phyloP scores from a whole-genome alignment of 75 land plant genomes.

The Sequoiadendron giganteum region DNA sequence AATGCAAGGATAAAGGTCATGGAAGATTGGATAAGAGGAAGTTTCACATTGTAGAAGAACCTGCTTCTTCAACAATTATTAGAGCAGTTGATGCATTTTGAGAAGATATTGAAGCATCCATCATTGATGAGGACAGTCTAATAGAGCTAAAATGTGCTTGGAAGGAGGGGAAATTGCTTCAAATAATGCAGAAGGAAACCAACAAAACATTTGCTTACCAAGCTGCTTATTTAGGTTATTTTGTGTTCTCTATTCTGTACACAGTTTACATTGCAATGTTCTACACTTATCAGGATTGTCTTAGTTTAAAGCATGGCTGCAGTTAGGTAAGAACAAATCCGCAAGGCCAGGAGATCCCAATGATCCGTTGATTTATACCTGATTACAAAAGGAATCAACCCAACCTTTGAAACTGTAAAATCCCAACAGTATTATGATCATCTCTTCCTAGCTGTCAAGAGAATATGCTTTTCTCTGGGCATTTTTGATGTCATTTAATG shows the following conservation, averaged over 20 bases:
- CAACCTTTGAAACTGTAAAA: neutral
- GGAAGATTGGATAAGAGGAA: slow-evolving; percentile 36
- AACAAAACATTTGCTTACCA: no score
- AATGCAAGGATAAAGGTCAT: neutral
- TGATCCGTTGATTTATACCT: neutral
- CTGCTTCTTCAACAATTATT: slow-evolving; percentile 15
- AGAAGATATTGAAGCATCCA: no score
- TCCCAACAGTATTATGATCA: neutral
- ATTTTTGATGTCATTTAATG: neutral
- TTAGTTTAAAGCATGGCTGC: neutral
- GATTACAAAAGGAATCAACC: neutral
- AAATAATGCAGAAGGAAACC: no score
- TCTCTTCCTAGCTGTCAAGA: neutral
- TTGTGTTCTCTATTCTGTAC: no score
- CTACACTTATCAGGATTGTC: neutral
- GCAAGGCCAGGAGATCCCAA: neutral
- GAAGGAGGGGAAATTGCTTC: no score
- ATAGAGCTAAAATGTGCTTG: no score
- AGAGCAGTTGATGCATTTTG: no score
- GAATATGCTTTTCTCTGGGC: neutral
- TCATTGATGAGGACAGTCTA: no score
- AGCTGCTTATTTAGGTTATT: no score
- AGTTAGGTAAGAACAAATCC: neutral
- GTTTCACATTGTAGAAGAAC: slow-evolving; percentile 22
- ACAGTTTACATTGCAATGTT: no score